A percentile compares a stretch with the other conserved stretches of the same genome.
These are phyloP conservation scores for Heterobasidion parviporum DNA, from an alignment of 1,284 basidiomycete species.

Conservation along the genomic window DNA sequence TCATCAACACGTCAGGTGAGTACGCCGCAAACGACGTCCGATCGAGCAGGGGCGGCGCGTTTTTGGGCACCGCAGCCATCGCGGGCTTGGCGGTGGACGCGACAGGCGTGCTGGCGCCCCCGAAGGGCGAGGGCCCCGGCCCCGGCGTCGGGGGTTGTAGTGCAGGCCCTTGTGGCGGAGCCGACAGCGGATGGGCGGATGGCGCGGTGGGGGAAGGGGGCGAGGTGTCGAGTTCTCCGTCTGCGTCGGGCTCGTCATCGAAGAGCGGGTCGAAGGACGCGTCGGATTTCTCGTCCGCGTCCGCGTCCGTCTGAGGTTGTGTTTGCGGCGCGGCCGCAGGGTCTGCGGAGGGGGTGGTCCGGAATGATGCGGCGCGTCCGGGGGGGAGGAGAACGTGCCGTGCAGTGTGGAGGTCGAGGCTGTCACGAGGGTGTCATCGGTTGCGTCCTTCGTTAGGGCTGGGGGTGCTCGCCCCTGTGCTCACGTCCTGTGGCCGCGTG, in stretches of 20 bases:
- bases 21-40: slow-evolving; percentile 51
- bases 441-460: neutral
- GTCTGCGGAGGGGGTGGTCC: neutral
- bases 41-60: slow-evolving; percentile 66
- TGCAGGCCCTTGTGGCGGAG: neutral
- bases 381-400: neutral
- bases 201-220: slow-evolving; percentile 7
- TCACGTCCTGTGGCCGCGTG: neutral
- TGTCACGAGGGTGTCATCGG: neutral
- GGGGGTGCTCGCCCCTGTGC: neutral
- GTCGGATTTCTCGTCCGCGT: slow-evolving; percentile 64
- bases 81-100: slow-evolving; percentile 5
- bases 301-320: slow-evolving; percentile 8
- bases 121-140: slow-evolving; percentile 3
- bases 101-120: neutral
- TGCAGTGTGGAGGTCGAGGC: neutral
- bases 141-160: neutral
- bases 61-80: slow-evolving; percentile 38
- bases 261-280: slow-evolving; percentile 76
- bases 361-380: neutral
- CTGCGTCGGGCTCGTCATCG: slow-evolving; percentile 65
- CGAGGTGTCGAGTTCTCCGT: slow-evolving; percentile 25
- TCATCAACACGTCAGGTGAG: slow-evolving; percentile 83
- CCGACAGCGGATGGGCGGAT: neutral
- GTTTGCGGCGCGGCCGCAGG: neutral